phyloP scores from a whole-genome alignment of 2,329 filamentous ascomycete species.

The Scedosporium boydii region DNA sequence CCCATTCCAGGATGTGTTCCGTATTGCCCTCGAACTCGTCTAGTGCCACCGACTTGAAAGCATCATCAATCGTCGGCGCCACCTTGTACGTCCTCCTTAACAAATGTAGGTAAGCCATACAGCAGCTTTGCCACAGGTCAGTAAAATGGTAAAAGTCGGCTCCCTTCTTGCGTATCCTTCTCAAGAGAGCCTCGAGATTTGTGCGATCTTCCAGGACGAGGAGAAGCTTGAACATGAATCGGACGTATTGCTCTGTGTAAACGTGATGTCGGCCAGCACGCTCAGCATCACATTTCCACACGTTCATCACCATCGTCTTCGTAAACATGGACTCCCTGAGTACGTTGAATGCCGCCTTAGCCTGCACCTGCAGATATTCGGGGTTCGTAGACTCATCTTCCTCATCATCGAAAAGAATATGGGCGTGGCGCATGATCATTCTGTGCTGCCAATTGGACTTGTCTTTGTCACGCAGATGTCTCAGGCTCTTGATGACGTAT shows the following conservation, averaged over 20 bases:
- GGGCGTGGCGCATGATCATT: slow-evolving; percentile 66
- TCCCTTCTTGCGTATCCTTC: slow-evolving; percentile 71
- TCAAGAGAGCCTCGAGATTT: slow-evolving; percentile 69
- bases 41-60: slow-evolving; percentile 41
- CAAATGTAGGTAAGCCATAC: slow-evolving; percentile 42
- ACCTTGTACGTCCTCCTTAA: slow-evolving; percentile 40
- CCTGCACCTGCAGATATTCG: slow-evolving; percentile 43
- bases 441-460: slow-evolving; percentile 95
- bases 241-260: slow-evolving; percentile 78
- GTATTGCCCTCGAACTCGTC: slow-evolving; percentile 51
- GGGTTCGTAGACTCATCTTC: slow-evolving; percentile 28
- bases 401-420: slow-evolving; percentile 41
- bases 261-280: slow-evolving; percentile 79
- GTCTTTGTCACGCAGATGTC: slow-evolving; percentile 57
- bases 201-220: slow-evolving; percentile 64
- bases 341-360: slow-evolving; percentile 70
- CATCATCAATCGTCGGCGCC: slow-evolving; percentile 36
- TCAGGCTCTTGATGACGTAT: slow-evolving; percentile 42
- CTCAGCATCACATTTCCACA: slow-evolving; percentile 90
- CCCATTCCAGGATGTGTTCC: slow-evolving; percentile 47
- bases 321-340: slow-evolving; percentile 69
- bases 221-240: slow-evolving; percentile 69
- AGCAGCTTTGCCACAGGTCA: slow-evolving; percentile 50
- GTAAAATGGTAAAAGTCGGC: slow-evolving; percentile 61
- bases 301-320: slow-evolving; percentile 88